Conservation (phyloP, 2,329 filamentous ascomycete genomes). For the Fusarium bulbicola region DNA sequence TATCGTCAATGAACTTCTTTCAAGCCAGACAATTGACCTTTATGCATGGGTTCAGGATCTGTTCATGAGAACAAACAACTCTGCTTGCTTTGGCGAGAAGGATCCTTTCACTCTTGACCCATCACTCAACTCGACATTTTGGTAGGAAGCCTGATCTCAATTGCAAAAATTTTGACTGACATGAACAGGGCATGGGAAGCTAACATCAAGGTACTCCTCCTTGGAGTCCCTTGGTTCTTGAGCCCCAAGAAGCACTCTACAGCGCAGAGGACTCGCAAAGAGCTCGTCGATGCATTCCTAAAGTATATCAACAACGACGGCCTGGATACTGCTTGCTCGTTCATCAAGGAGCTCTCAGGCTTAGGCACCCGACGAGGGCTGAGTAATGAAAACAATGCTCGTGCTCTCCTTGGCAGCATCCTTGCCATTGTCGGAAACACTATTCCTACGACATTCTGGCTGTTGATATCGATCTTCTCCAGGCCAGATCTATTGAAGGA, state of each 20-base stretch:
- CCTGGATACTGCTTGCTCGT: conserved; percentile 20
- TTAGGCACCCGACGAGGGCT: conserved; percentile 23
- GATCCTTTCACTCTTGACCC: conserved; percentile 26
- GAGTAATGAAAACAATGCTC: conserved; percentile 35
- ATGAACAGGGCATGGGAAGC: conserved; percentile 21
- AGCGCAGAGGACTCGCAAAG: conserved; percentile 13
- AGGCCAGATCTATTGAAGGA: conserved; percentile 7
- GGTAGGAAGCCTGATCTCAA: fast-evolving
- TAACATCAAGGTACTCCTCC: conserved; percentile 27
- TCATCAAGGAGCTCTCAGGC: conserved; percentile 24
- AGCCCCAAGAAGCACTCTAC: conserved; percentile 19
- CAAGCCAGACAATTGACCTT: conserved; percentile 14
- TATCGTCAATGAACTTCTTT: conserved; percentile 11
- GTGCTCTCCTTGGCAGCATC: conserved; percentile 28
- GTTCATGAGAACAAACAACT: conserved; percentile 35
- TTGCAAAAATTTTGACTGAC: neutral
- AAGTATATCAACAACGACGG: conserved; percentile 13
- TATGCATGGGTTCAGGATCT: conserved; percentile 29
- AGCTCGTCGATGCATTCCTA: conserved; percentile 25
- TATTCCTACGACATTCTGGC: conserved; percentile 29
- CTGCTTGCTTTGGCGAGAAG: conserved; percentile 31
- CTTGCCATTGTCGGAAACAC: conserved; percentile 34
- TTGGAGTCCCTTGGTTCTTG: conserved; percentile 29
- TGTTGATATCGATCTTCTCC: conserved; percentile 19
- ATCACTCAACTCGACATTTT: conserved; percentile 13